Evolutionary conservation across 2,329 filamentous ascomycete species (phyloP).

Genomic region (Neoarthrinium moseri): DNA sequence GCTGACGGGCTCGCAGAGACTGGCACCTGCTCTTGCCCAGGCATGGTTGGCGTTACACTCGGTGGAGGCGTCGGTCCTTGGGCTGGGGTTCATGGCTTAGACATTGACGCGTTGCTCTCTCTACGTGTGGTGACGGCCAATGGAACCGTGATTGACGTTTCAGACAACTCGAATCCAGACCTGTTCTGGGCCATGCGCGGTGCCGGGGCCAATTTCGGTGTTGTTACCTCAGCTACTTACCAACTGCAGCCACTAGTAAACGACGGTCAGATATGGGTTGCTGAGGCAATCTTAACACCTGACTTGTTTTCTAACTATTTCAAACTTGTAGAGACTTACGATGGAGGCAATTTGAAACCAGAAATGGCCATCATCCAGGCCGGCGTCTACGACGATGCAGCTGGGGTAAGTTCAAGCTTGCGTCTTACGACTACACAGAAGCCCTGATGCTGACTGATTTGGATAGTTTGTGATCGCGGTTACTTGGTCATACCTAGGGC

Average conservation of each 20-base stretch:
- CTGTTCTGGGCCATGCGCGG: constrained; percentile 25
- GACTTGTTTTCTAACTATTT: constrained; percentile 1
- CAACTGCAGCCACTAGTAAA: constrained; percentile 7
- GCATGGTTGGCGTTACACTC: constrained; percentile 18
- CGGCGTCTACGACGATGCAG: no score
- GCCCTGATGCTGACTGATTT: no score
- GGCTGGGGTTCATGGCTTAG: constrained; percentile 18
- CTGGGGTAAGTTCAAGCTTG: no score
- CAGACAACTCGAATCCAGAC: constrained; percentile 13
- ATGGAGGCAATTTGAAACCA: no score
- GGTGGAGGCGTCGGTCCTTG: constrained; percentile 21
- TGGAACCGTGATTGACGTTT: constrained; percentile 17
- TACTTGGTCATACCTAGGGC: neutral
- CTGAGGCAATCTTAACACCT: constrained; percentile 4
- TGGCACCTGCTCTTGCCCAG: constrained; percentile 14
- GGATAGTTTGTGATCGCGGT: no score
- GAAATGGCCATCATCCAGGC: no score
- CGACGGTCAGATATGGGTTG: neutral
- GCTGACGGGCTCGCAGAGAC: constrained; percentile 9
- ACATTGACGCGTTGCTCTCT: constrained; percentile 25
- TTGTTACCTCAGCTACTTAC: constrained; percentile 14
- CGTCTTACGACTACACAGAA: no score
- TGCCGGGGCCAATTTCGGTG: constrained; percentile 24
- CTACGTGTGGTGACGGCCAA: constrained; percentile 21
- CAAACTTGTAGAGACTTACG: neutral